Base-by-base conservation (phyloP, 345 rosid genomes). In the Rhizophora mangle region DNA sequence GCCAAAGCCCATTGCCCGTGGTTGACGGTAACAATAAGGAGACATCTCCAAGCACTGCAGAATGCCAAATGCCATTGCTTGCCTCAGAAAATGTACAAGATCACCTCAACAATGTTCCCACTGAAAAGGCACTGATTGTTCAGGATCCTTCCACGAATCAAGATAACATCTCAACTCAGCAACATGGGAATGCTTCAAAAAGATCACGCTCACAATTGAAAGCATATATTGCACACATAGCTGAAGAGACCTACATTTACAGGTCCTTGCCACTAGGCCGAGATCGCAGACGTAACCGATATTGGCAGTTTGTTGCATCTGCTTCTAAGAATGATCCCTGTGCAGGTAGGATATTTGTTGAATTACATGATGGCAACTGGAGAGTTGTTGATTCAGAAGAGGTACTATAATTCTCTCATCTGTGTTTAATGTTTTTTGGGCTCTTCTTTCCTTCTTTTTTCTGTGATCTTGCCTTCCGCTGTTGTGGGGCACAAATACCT, bases 251-350 rank as follows among this genome's bases (percentile, higher is more conserved):
- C 69, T 89, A 89, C 79, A 88, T 83, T 16, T 96, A 90, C 77
- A 83, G 97, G 85, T 96, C 99, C 74, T 85, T 96, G 82, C 98
- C 99, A 34, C 95, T 96, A 60, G 99, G 99, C 73, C 97, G 88
- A 81, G 99, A 96, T 79, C 91, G 99, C n/a, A 85, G 95, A 76
- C 90, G 85, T 65, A 92, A 96, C 75, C 87, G 97, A 66, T 96
- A 96, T 78, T 96, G 98, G 98, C 98, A 85, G 73, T 92, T 90
- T 82, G 93, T 88, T 73, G 89, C 96, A 62, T 89, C 97, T 49
- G 87, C 95, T 62, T 90, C 98, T 30, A 82, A 71, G 73, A 92
- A 80, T 78, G 99, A 96, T 83, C 97, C 99, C 63, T 89, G 84
- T 77, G 88, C 96, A 58, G 96, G 98, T 56, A 81, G 89, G 74